Evolutionary conservation across 192 early-diverging fungal species (phyloP).

Genomic region (Cetraspora pellucida): DNA sequence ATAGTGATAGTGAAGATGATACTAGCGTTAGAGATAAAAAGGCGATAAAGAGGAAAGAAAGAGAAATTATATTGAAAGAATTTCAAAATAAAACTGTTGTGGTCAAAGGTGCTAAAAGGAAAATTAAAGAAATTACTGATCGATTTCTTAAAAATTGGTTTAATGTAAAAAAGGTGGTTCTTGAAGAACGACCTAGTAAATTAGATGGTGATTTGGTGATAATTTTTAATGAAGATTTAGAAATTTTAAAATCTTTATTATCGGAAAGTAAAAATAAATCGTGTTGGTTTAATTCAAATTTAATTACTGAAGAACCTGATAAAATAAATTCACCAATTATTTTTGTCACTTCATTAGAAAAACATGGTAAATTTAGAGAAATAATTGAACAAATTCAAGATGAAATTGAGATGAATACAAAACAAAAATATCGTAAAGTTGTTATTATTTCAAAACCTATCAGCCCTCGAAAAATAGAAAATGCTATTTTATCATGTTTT

Average conservation of each 20-base stretch:
- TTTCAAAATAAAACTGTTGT: slow-evolving; percentile 37
- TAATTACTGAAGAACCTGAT: too few species aligned
- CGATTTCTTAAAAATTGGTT: slow-evolving; percentile 20
- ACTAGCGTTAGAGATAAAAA: not conserved
- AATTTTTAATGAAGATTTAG: slow-evolving; percentile 11
- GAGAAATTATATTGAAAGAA: slow-evolving; percentile 33
- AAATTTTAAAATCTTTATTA: not conserved
- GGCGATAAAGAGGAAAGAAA: slow-evolving; percentile 11
- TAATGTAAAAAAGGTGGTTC: not conserved
- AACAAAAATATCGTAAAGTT: slow-evolving; percentile 12
- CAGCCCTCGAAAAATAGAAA: slow-evolving; percentile 40
- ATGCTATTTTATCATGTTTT: not conserved
- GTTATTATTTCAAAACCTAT: slow-evolving; percentile 38
- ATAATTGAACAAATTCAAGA: slow-evolving; percentile 31
- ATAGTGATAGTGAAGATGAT: not conserved
- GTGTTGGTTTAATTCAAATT: too few species aligned
- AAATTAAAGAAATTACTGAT: slow-evolving; percentile 19
- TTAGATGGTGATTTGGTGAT: not conserved
- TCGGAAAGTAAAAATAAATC: not conserved
- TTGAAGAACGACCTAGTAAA: not conserved
- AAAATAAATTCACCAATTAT: slow-evolving; percentile 13
- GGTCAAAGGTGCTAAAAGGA: not conserved
- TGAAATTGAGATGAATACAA: slow-evolving; percentile 1
- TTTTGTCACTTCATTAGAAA: slow-evolving; percentile 36
- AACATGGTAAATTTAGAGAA: slow-evolving; percentile 29